phyloP scores from a whole-genome alignment of 768 basidiomycete species.

The Postia placenta region DNA sequence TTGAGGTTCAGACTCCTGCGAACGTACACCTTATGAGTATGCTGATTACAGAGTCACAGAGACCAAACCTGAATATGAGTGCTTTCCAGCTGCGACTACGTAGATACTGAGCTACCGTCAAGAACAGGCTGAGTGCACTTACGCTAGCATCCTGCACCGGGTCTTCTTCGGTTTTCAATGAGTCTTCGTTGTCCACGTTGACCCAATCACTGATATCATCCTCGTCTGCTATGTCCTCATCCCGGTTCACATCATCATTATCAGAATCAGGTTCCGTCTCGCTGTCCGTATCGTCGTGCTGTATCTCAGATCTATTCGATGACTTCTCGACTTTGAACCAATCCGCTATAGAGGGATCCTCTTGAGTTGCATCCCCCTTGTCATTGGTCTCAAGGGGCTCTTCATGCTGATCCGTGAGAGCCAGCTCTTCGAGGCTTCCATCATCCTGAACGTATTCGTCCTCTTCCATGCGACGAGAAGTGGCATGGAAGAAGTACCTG shows the following conservation, averaged over 20 bases:
- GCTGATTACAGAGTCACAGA: not conserved
- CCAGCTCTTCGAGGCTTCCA: constrained; percentile 24
- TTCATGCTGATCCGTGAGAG: constrained; percentile 3
- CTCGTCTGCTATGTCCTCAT: constrained; percentile 18
- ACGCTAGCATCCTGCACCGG: not conserved
- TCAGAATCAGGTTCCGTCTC: constrained; percentile 68
- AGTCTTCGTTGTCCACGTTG: too few species aligned
- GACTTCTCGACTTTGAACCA: constrained; percentile 54
- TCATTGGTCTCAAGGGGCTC: constrained; percentile 24
- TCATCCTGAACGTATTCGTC: constrained; percentile 44
- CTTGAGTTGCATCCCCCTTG: constrained; percentile 30
- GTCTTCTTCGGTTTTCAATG: too few species aligned
- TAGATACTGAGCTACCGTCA: not conserved
- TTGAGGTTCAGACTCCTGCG: not conserved
- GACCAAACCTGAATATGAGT: constrained; percentile 1
- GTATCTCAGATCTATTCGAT: constrained; percentile 16
- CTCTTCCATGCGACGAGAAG: constrained; percentile 37
- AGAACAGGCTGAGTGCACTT: not conserved
- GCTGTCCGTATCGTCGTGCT: constrained; percentile 39
- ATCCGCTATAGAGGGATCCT: constrained; percentile 46
- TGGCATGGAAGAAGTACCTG: constrained; percentile 81
- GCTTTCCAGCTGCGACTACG: not conserved
- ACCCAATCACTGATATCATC: constrained; percentile 37
- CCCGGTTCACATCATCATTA: constrained; percentile 46
- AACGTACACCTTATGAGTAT: not conserved